Evolutionary conservation across 805 yeast genomes (phyloP), one percentile per base, ranked within the genome.

Genomic region (Candida suzukii): DNA sequence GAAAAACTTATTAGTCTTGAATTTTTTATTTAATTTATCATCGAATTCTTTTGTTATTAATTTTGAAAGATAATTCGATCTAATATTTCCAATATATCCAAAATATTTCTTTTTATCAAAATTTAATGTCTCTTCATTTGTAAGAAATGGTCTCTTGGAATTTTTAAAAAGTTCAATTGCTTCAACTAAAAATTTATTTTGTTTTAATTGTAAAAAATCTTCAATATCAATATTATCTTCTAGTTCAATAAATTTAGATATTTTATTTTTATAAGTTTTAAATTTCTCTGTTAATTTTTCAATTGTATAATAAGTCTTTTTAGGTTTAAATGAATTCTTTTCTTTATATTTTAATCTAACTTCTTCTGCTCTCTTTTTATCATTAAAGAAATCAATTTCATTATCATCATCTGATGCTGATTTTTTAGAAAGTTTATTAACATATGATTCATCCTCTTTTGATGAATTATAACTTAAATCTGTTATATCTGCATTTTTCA

Each of bases 21-120:
- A 42, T 34, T 56, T 48, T 22, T 45, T 40, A 5, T 46, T 42
- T 3, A 80, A 46, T 24, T 62, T 53, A 1, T 49, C 40, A 20
- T 56, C 53, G 40, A 58, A 68, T 12, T 51, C 45, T 2, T 56
- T 52, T n/a, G 59, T 43, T 14, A 83, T 70, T 32, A 64, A 48
- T 24, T 61, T 53, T 1, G 81, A 71, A 1, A 82, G 67, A 14
- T 64, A 54, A 41, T 70, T 61, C 46, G 81, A 84, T 41, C 90
- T 63, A 46, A 66, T 67, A 27, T 73, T 56, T 0, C 90, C 91
- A 46, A 71, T 71, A 51, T 70, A 83, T 0, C 91, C 90, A 22
- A 77, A 78, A 50, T 72, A 78, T 27, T 56, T 51, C 14, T 57
- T 47, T 59, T 78, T 69, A 17, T 74, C 68, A 10, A 78, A 50